Conservation (phyloP, 2,329 filamentous ascomycete genomes). For the Sordariomycetes sp. region DNA sequence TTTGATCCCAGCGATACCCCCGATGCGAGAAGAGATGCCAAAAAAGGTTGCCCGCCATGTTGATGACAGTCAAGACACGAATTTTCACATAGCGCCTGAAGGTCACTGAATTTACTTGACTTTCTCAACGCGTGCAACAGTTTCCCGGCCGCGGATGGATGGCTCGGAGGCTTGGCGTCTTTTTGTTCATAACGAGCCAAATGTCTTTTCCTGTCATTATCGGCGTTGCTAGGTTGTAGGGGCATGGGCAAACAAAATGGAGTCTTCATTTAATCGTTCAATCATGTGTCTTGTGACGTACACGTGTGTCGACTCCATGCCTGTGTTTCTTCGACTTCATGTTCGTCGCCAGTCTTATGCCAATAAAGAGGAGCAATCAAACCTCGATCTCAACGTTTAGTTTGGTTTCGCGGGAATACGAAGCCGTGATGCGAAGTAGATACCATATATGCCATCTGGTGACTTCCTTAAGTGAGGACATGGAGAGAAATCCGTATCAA, state of each 20-base stretch:
- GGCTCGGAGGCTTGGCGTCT: not conserved
- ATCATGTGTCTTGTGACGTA: not conserved
- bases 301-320: not conserved
- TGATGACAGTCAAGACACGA: not conserved
- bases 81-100: not conserved
- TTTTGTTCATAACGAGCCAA: not conserved
- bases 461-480: not conserved
- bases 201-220: not conserved
- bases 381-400: too few relatives aligned
- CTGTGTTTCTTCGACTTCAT: not conserved
- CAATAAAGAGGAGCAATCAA: too few relatives aligned
- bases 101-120: not conserved
- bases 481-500: not conserved
- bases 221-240: conserved; percentile 4
- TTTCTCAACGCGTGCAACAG: not conserved
- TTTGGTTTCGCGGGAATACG: too few relatives aligned
- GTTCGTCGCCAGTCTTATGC: too few relatives aligned
- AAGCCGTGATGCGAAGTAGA: too few relatives aligned
- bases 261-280: not conserved
- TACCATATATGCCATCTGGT: not conserved
- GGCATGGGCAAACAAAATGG: conserved; percentile 4
- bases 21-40: conserved; percentile 2
- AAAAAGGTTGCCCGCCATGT: conserved; percentile 6
- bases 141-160: not conserved
- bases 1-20: not conserved